Percentiles rank a stretch among this genome's conserved stretches.
Evolutionary conservation across 805 yeast genomes (phyloP).

Genomic region (Candida chilensis): DNA sequence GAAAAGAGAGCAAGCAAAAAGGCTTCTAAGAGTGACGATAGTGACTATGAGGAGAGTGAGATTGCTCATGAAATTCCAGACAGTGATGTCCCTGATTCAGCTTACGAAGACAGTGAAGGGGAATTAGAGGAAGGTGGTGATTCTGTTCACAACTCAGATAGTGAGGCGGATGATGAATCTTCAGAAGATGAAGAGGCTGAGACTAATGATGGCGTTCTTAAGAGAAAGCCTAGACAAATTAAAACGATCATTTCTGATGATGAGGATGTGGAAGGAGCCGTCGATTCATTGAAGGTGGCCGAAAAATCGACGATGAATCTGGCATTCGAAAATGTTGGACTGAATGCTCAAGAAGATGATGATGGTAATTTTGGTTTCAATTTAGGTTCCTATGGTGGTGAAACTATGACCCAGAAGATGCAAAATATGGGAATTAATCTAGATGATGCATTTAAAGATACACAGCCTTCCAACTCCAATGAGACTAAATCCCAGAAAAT

Average conservation of each 20-base stretch:
- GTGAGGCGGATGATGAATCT: constrained; percentile 5
- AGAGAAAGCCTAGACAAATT: constrained; percentile 3
- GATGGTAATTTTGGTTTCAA: constrained; percentile 3
- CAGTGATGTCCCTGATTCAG: constrained; percentile 13
- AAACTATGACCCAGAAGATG: constrained; percentile 1
- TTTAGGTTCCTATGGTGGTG: constrained; percentile 5
- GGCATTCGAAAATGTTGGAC: constrained; percentile 3
- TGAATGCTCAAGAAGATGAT: constrained; percentile 3
- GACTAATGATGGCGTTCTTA: constrained; percentile 9
- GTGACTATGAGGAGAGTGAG: constrained; percentile 4
- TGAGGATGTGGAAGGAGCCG: constrained; percentile 8
- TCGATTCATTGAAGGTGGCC: constrained; percentile 3
- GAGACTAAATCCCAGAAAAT: too few relatives aligned
- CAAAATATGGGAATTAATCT: constrained; percentile 3
- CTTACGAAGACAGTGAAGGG: constrained; percentile 8
- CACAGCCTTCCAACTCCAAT: too few relatives aligned
- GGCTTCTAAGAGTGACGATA: constrained; percentile 7
- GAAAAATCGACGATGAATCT: too few relatives aligned
- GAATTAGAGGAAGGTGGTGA: constrained; percentile 13
- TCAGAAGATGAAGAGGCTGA: constrained; percentile 13
- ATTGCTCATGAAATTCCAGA: constrained; percentile 11
- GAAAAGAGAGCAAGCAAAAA: too few relatives aligned
- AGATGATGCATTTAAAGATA: constrained; percentile 3
- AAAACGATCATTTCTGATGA: constrained; percentile 4
- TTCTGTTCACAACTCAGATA: constrained; percentile 10